phyloP scores from a whole-genome alignment of 202 grass and related monocot genomes.

The Carex sylvatica region DNA sequence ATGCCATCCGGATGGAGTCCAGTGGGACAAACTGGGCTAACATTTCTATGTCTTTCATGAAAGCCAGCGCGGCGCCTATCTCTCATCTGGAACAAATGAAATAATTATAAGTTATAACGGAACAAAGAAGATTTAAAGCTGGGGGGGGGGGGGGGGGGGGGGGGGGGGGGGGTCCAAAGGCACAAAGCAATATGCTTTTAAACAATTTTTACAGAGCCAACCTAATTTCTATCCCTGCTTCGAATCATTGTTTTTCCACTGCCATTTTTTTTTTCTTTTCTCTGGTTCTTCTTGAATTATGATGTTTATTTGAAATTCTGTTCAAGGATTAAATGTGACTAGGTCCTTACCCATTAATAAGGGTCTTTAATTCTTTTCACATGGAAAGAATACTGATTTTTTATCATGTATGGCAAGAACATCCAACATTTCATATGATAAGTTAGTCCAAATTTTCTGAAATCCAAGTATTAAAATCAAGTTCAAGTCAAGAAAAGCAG shows the following conservation, averaged over 20 bases:
- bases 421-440: neutral
- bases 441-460: neutral
- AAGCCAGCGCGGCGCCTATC: constrained; percentile 60
- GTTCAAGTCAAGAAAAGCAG: neutral
- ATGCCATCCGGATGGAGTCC: constrained; percentile 82
- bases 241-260: neutral
- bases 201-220: neutral
- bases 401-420: neutral
- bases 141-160: too few species aligned
- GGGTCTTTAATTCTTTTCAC: neutral
- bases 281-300: neutral
- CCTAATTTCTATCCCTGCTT: neutral
- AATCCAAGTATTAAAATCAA: neutral
- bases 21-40: constrained; percentile 55
- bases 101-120: neutral
- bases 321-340: neutral
- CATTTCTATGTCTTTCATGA: constrained; percentile 48
- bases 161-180: too few species aligned
- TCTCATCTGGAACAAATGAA: constrained; percentile 52
- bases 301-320: neutral
- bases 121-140: neutral
- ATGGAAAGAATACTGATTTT: neutral
- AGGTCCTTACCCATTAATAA: neutral
- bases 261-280: neutral
- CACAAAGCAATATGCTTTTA: neutral